Conservation (phyloP, 306 rosid genomes). For the Vigna trinervia region DNA sequence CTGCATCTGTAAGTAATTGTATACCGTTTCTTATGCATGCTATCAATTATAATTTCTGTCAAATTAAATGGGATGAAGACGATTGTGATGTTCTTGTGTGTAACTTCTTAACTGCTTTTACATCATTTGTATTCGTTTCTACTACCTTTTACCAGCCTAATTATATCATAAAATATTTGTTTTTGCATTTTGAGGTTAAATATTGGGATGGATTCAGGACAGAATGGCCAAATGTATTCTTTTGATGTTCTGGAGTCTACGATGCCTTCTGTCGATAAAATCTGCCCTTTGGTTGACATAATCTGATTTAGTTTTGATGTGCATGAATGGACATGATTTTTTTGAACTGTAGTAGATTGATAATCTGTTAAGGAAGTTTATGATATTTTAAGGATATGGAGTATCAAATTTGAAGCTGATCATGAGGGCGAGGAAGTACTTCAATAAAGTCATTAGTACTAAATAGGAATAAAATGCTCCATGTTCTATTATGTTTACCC, state of each 20-base stretch:
- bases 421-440: neutral
- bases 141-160: constrained; percentile 1
- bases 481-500: neutral
- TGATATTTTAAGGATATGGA: constrained; percentile 21
- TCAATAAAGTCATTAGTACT: neutral
- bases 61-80: constrained; percentile 18
- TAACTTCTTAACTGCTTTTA: neutral
- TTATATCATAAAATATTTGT: neutral
- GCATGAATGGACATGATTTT: neutral
- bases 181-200: too few relatives aligned
- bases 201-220: neutral
- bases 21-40: constrained; percentile 30
- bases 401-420: too few relatives aligned
- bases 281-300: neutral
- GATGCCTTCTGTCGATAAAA: neutral
- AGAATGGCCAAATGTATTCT: neutral
- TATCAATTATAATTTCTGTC: constrained; percentile 17
- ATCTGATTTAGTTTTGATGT: constrained; percentile 18
- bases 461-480: constrained; percentile 5
- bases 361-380: neutral
- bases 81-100: constrained; percentile 9
- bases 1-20: constrained; percentile 66
- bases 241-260: neutral
- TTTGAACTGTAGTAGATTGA: neutral
- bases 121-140: constrained; percentile 18